phyloP scores from a whole-genome alignment of 257 asterid species.

The Datura wrightii region DNA sequence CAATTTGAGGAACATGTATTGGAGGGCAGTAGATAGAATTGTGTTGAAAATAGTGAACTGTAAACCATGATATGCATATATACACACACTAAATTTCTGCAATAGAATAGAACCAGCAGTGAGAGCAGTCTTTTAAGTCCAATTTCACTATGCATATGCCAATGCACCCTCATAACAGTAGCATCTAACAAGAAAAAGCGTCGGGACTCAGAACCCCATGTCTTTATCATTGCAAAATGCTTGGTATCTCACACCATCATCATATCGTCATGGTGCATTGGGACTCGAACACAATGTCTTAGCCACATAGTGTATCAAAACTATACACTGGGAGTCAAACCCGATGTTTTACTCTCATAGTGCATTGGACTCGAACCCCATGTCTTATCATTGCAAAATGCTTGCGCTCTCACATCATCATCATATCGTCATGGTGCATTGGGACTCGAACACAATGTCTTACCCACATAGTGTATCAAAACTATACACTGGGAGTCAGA shows the following conservation, averaged over 20 bases:
- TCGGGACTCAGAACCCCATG: not conserved
- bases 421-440: too few relatives aligned
- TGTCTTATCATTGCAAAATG: too few relatives aligned
- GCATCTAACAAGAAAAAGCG: not conserved
- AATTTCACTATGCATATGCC: not conserved
- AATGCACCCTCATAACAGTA: not conserved
- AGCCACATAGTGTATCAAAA: too few relatives aligned
- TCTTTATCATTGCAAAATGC: not conserved
- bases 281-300: not conserved
- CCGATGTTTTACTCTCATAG: too few relatives aligned
- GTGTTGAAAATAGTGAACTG: conserved; percentile 26
- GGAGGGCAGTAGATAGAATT: conserved; percentile 34
- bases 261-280: not conserved
- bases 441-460: too few relatives aligned
- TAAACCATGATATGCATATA: not conserved
- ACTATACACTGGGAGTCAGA: too few relatives aligned
- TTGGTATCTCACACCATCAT: not conserved
- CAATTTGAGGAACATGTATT: conserved; percentile 29
- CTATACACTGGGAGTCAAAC: too few relatives aligned
- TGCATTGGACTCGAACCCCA: too few relatives aligned
- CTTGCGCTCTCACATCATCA: too few relatives aligned
- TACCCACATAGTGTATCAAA: too few relatives aligned
- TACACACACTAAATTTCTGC: not conserved
- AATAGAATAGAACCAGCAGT: not conserved
- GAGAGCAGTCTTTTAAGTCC: not conserved